phyloP scores from a whole-genome alignment of 345 rosid genomes.

The Populus deltoides region DNA sequence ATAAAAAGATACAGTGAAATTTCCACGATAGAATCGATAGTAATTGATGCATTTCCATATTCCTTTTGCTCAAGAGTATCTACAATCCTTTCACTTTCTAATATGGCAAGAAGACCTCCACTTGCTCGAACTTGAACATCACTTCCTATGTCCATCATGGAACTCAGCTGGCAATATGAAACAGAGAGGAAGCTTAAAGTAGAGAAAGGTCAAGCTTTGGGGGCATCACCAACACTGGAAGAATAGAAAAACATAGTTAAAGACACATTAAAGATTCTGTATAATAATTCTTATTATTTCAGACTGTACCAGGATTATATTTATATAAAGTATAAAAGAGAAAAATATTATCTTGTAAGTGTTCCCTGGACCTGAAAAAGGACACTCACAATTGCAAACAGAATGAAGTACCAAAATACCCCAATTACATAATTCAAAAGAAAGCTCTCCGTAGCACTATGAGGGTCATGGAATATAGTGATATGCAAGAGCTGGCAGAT shows the following conservation, averaged over 20 bases:
- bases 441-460: too few relatives aligned
- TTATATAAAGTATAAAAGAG: too few relatives aligned
- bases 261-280: not conserved
- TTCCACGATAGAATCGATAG: constrained; percentile 71
- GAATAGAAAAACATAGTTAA: not conserved
- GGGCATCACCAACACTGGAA: too few relatives aligned
- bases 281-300: too few relatives aligned
- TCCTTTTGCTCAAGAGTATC: constrained; percentile 81
- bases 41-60: constrained; percentile 68
- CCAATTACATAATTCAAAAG: too few relatives aligned
- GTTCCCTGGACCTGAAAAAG: too few relatives aligned
- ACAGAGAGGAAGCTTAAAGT: constrained; percentile 11
- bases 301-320: too few relatives aligned
- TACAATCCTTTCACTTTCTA: constrained; percentile 88
- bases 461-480: too few relatives aligned
- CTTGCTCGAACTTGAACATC: constrained; percentile 88
- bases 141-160: constrained; percentile 95
- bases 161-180: constrained; percentile 59
- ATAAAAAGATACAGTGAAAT: constrained; percentile 71
- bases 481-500: too few relatives aligned
- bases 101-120: constrained; percentile 93
- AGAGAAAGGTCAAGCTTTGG: not conserved
- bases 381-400: too few relatives aligned
- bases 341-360: too few relatives aligned
- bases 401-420: too few relatives aligned